A percentile compares a stretch with the other conserved stretches of the same genome.
Conservation (phyloP, 1,284 basidiomycete species). For the Ceratobasidium sp. region DNA sequence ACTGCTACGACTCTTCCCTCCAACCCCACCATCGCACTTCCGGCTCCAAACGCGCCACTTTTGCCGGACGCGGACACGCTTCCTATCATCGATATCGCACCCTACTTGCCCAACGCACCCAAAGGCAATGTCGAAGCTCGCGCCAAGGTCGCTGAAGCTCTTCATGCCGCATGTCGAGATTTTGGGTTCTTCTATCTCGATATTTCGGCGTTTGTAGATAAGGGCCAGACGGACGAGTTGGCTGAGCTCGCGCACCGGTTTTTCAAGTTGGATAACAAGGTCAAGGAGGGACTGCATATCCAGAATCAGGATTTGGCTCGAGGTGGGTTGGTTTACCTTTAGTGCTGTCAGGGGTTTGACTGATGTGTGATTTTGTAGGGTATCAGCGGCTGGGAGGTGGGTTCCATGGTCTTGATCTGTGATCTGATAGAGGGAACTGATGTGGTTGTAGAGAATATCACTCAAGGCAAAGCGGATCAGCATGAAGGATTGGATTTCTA, state of each 20-base stretch:
- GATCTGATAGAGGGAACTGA: constrained; percentile 50
- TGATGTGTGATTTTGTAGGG: constrained; percentile 44
- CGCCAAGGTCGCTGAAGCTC: constrained; percentile 60
- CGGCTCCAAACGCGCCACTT: background rate
- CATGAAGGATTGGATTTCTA: constrained; percentile 88
- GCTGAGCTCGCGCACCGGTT: constrained; percentile 70
- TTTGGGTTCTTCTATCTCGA: constrained; percentile 90
- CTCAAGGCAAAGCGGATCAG: constrained; percentile 64
- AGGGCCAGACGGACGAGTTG: constrained; percentile 69
- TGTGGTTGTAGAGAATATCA: constrained; percentile 71
- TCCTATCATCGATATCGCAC: constrained; percentile 50
- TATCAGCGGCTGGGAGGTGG: constrained; percentile 47
- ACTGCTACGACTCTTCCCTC: background rate
- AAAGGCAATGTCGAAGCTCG: constrained; percentile 45
- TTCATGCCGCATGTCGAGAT: constrained; percentile 76
- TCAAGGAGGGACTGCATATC: constrained; percentile 74
- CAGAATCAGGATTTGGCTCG: constrained; percentile 72
- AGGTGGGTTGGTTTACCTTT: constrained; percentile 57
- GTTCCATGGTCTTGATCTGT: background rate
- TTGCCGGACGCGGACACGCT: constrained; percentile 42
- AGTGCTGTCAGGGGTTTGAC: background rate
- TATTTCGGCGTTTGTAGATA: constrained; percentile 63
- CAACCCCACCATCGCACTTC: background rate
- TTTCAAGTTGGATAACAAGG: constrained; percentile 70
- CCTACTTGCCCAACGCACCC: constrained; percentile 45